These are phyloP conservation scores for Plectosphaerella sp. DNA, from an alignment of 2,329 filamentous ascomycete species.

Conservation along the genomic window DNA sequence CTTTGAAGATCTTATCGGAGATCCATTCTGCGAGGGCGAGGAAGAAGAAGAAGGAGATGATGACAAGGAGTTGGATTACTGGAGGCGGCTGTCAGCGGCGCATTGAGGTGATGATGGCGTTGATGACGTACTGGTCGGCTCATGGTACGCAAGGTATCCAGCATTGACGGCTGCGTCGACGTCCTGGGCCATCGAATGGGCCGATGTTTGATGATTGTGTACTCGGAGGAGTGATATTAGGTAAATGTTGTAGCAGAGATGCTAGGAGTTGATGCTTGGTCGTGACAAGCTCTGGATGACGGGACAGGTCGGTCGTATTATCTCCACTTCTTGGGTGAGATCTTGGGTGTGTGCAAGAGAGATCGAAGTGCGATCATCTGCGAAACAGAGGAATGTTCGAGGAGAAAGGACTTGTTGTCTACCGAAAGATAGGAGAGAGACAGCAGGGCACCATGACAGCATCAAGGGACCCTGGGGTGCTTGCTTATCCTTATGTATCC, in stretches of 20 bases:
- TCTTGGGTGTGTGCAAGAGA: neutral
- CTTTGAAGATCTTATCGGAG: constrained; percentile 33
- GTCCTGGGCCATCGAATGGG: neutral
- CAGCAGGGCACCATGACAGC: neutral
- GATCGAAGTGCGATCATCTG: neutral
- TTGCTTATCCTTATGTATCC: neutral
- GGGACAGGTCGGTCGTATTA: neutral
- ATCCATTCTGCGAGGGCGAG: constrained; percentile 35
- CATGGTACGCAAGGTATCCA: constrained; percentile 32
- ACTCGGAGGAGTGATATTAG: too few relatives aligned
- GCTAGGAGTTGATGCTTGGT: too few relatives aligned
- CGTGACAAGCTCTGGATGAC: too few relatives aligned
- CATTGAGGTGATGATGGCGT: neutral
- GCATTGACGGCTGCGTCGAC: constrained; percentile 2
- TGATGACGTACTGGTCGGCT: constrained; percentile 27
- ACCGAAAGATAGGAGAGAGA: neutral
- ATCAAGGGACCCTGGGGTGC: neutral
- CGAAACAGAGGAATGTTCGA: neutral
- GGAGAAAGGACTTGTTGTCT: neutral
- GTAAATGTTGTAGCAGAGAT: too few relatives aligned
- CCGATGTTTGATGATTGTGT: too few relatives aligned
- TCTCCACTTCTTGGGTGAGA: neutral
- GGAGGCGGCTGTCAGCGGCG: neutral
- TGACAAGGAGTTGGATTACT: constrained; percentile 33
- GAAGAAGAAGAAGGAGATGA: constrained; percentile 40